Percentiles rank a stretch among this genome's conserved stretches.
Conservation (phyloP, 75 land plant genomes). For the Isoetes taiwanensis region DNA sequence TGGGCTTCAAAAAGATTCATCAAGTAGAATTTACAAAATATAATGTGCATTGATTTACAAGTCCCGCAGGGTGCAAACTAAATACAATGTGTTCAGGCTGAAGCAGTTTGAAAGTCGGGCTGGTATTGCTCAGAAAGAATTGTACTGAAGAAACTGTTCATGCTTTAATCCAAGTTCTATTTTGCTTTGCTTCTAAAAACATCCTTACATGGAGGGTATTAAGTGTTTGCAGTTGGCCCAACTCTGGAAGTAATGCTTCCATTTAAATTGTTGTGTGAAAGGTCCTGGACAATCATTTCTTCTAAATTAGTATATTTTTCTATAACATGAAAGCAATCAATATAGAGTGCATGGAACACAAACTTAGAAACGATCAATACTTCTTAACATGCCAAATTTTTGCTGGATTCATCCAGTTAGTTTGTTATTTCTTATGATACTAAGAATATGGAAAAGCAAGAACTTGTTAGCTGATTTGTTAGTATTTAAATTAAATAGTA, state of each 20-base stretch:
- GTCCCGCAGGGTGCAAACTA: not conserved
- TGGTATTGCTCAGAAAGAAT: slow-evolving; percentile 58
- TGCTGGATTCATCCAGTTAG: not conserved
- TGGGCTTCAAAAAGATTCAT: too few relatives aligned
- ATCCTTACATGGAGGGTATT: too few relatives aligned
- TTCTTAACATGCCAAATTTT: not conserved
- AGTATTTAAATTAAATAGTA: too few relatives aligned
- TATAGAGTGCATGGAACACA: not conserved
- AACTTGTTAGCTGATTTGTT: too few relatives aligned
- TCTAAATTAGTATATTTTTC: too few relatives aligned
- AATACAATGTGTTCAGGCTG: slow-evolving; percentile 56
- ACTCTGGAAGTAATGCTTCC: slow-evolving; percentile 69
- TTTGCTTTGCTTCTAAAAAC: too few relatives aligned
- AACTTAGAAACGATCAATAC: not conserved
- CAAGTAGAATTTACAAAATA: slow-evolving; percentile 42
- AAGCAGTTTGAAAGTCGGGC: slow-evolving; percentile 52
- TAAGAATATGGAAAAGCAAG: too few relatives aligned
- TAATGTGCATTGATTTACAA: slow-evolving; percentile 15
- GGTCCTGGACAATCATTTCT: slow-evolving; percentile 56
- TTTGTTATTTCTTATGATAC: not conserved
- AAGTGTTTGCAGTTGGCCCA: slow-evolving; percentile 71
- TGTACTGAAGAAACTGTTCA: slow-evolving; percentile 55
- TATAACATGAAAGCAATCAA: too few relatives aligned
- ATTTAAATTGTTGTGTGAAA: slow-evolving; percentile 51
- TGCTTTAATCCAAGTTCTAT: too few relatives aligned